Percentiles rank a stretch among this genome's conserved stretches.
Conservation (phyloP, 805 yeast species). For the Hanseniaspora jakobsenii region DNA sequence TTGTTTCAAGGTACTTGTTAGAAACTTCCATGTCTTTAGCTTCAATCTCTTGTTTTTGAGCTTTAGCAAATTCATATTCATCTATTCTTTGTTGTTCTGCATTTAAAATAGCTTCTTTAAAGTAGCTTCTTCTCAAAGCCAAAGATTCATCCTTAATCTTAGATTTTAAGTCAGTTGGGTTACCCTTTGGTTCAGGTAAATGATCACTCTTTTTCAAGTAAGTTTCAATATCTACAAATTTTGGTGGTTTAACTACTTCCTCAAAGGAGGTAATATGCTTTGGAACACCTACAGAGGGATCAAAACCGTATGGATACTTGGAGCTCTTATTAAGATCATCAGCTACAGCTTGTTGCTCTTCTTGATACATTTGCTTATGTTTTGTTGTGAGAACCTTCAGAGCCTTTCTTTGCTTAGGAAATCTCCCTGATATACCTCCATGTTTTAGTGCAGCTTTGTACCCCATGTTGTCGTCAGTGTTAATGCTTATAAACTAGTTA, state of each 20-base stretch:
- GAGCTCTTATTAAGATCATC: constrained; percentile 1
- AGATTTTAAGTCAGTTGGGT: not conserved
- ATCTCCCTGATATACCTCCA: constrained; percentile 61
- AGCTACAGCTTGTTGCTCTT: constrained; percentile 8
- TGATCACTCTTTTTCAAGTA: constrained; percentile 44
- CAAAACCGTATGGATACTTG: constrained; percentile 24
- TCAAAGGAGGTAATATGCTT: constrained; percentile 37
- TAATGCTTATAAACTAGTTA: not conserved
- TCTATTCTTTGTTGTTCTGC: constrained; percentile 43
- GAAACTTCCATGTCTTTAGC: constrained; percentile 26
- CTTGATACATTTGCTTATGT: constrained; percentile 27
- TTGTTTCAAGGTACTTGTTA: constrained; percentile 40
- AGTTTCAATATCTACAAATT: constrained; percentile 45
- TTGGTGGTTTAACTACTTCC: constrained; percentile 2
- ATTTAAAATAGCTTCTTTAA: constrained; percentile 46
- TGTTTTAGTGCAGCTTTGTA: constrained; percentile 34
- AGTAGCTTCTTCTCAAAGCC: constrained; percentile 59
- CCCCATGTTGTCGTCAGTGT: constrained; percentile 32
- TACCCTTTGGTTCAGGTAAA: constrained; percentile 29
- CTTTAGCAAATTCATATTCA: constrained; percentile 28
- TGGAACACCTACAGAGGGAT: constrained; percentile 28
- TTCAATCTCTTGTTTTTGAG: constrained; percentile 26
- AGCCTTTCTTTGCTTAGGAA: constrained; percentile 67
- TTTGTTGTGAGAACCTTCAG: constrained; percentile 53
- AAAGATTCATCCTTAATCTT: not conserved